These are phyloP conservation scores for Thalia dealbata DNA, from an alignment of 176 grass and related monocot species.

Conservation along the genomic window DNA sequence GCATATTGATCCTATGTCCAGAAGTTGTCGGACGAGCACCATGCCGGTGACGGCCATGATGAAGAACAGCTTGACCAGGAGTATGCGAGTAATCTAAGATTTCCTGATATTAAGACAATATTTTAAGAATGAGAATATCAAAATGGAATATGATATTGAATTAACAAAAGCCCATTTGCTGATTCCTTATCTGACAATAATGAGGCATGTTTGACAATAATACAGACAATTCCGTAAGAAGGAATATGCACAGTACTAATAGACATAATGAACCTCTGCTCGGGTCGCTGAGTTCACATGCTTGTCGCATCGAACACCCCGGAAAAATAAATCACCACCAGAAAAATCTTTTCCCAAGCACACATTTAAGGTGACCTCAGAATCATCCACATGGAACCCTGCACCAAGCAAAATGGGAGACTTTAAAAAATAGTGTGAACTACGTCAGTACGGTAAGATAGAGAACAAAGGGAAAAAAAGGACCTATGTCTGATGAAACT, in stretches of 20 bases:
- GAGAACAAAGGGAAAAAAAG: background rate
- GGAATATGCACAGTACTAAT: background rate
- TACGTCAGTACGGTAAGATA: background rate
- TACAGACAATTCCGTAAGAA: background rate
- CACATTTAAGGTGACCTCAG: slow-evolving; percentile 94
- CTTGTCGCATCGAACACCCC: slow-evolving; percentile 85
- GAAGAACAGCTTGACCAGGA: slow-evolving; percentile 74
- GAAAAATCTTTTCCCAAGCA: slow-evolving; percentile 92
- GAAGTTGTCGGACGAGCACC: slow-evolving; percentile 74
- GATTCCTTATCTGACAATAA: no score
- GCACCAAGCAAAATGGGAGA: slow-evolving; percentile 2
- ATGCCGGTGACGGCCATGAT: slow-evolving; percentile 87
- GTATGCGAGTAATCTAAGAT: slow-evolving; percentile 79
- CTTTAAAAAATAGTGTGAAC: slow-evolving; percentile 5
- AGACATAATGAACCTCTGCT: slow-evolving; percentile 43
- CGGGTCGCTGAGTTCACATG: slow-evolving; percentile 90
- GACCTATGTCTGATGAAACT: background rate
- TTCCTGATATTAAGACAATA: slow-evolving; percentile 36
- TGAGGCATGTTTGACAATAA: no score
- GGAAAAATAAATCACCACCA: slow-evolving; percentile 93
- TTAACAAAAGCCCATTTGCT: background rate
- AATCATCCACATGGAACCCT: slow-evolving; percentile 99
- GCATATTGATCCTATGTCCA: slow-evolving; percentile 86
- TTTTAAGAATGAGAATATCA: background rate
- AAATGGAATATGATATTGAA: background rate